Evolutionary conservation across 176 grass and related monocot species (phyloP), one percentile per base, ranked within the genome.

Genomic region (Oryza glaberrima): DNA sequence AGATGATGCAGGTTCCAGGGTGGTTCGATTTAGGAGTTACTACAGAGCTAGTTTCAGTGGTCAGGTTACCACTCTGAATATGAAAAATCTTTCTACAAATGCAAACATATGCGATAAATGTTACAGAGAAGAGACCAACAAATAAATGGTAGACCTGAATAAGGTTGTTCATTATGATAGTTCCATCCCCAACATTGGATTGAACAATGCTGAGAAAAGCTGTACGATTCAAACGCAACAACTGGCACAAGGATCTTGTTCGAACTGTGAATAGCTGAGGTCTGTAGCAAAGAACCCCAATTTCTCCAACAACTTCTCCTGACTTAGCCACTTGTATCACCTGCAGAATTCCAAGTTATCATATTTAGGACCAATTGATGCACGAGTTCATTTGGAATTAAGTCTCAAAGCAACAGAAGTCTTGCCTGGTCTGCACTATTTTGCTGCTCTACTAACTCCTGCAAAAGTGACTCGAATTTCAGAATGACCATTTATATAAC

Each of bases 131-230:
- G 67, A 86, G 7, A 70, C 63, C 15, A 41, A 48, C 22, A 11
- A 75, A 56, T 32, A 70, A 63, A 51, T 44, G 64, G 82, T 41
- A 61, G 63, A 96, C 96, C 91, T 94, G 70, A 76, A 99, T 92
- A 64, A 99, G 88, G 73, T 99, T 99, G 77, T 93, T 99, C 83
- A 99, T 94, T 45, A 99, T 94, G 85, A 92, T 89, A 73, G 96
- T 96, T 65, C 91, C 96, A 78, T 99, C 96, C 28, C 86, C 96
- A 67, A 94, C 86, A 86, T 99, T 99, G 32, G 96, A 96, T 76
- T 96, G 94, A 85, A 99, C 86, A 51, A 96, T 84, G 77, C 76
- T 90, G 85, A 96, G 93, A 89, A 99, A 99, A 28, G 70, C 63
- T 22, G 91, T 83, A 38, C 96, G 91, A 77, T 96, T 96, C 81